Evolutionary conservation across 148 eudicot genomes (phyloP).

Genomic region (Diospyros kaki): DNA sequence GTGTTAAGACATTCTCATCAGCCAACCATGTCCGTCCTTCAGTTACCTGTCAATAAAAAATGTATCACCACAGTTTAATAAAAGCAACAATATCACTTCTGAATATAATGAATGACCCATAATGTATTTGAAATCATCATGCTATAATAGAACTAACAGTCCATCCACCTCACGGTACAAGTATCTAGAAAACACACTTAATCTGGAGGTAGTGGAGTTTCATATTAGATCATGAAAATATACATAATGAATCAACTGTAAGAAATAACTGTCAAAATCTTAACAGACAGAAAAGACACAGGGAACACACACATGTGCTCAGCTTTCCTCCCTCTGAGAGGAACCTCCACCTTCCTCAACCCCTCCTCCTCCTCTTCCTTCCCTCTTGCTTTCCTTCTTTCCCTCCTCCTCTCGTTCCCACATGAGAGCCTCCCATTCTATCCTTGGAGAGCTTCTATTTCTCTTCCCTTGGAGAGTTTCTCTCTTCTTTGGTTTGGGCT

Average conservation of each 20-base stretch:
- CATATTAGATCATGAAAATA: neutral
- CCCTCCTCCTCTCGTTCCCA: too few species aligned
- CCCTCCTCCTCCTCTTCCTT: too few species aligned
- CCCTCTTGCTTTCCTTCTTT: too few species aligned
- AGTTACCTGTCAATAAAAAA: slow-evolving; percentile 34
- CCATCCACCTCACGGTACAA: neutral
- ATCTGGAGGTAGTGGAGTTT: neutral
- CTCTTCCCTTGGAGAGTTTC: too few species aligned
- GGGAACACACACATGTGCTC: too few species aligned
- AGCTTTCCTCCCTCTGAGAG: too few species aligned
- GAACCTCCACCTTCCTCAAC: too few species aligned
- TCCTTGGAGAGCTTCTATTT: too few species aligned
- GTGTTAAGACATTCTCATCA: slow-evolving; percentile 61
- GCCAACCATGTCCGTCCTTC: slow-evolving; percentile 69
- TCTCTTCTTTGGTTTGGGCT: too few species aligned
- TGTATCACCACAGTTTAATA: neutral
- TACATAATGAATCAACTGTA: neutral
- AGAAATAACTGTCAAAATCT: neutral
- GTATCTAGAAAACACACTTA: neutral
- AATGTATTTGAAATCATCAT: neutral
- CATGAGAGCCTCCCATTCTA: too few species aligned
- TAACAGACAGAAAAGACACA: neutral
- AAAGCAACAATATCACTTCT: neutral
- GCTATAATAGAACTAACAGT: neutral
- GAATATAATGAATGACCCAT: neutral